Base-by-base conservation (phyloP, 2,329 filamentous ascomycete species). In the Claviceps citrina region DNA sequence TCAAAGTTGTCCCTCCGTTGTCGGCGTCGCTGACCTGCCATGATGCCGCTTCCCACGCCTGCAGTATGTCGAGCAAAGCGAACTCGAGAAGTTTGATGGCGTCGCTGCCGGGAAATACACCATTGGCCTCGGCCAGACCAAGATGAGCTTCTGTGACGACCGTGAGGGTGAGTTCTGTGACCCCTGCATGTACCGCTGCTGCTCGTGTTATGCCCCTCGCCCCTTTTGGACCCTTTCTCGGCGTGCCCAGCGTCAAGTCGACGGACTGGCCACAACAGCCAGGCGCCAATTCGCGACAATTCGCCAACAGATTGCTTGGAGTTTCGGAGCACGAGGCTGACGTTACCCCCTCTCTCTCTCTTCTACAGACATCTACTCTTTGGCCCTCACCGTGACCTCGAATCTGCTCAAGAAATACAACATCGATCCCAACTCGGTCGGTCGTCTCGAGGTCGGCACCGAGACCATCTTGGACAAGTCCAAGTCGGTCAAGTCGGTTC, bases 131-230 rank as follows among this genome's bases (percentile, higher is more conserved):
- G 84, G 84, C 54, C 84, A 91, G 73, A 89, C 81, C 58, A 85
- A 83, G 68, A 91, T 91, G 84, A 80, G 78, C 70, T 91, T 91
- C 67, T 89, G 84, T 61, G 84, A 91, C 64, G 84, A 91, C 58
- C 78, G 82, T 57, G 84, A 91, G 69, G 83, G 83, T 86, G 61
- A 62, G 68, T 62, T 49, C 36, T 43, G 34, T 40, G 40, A 41
- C 40, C 42, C 43, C 31, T 34, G 38, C 37, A 28, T 39, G 33
- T 39, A 15, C 19, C 18, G 22, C n/a, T n/a, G n/a, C n/a, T 36
- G 33, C 22, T n/a, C 16, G 15, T 32, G 10, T 12, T 6, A 3
- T 7, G 31, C n/a, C 37, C 40, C 43, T 39, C 33, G 35, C 31
- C 24, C 20, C 26, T 41, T 28, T 31, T 39, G 26, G 24, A 19